A percentile compares a stretch with the other conserved stretches of the same genome.
These are phyloP conservation scores for Teunomyces tritomae DNA, from an alignment of 805 yeast genomes.

Conservation along the genomic window DNA sequence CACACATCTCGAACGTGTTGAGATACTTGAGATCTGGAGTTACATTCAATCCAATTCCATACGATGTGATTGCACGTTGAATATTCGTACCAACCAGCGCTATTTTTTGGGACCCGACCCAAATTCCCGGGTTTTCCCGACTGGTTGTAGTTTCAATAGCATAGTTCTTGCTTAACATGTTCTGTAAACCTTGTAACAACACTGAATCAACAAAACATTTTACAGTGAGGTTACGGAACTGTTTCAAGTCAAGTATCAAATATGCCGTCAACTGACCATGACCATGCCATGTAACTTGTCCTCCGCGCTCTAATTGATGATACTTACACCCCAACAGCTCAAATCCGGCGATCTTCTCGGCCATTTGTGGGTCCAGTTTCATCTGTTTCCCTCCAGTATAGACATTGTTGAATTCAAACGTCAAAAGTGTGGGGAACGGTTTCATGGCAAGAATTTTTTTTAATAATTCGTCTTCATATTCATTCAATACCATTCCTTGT, in stretches of 20 bases:
- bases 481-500: constrained; percentile 42
- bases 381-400: constrained; percentile 92
- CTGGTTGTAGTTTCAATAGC: constrained; percentile 47
- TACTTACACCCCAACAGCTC: constrained; percentile 51
- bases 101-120: constrained; percentile 66
- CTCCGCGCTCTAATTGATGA: constrained; percentile 86
- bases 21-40: constrained; percentile 69
- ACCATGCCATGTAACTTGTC: constrained; percentile 95
- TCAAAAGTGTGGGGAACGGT: constrained; percentile 66
- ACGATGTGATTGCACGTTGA: constrained; percentile 79
- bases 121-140: constrained; percentile 80
- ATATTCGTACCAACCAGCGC: constrained; percentile 90
- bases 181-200: constrained; percentile 57
- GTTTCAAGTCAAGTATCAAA: constrained; percentile 62
- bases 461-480: constrained; percentile 46
- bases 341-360: constrained; percentile 23
- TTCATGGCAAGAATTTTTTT: constrained; percentile 43
- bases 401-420: constrained; percentile 82
- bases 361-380: constrained; percentile 45
- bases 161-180: constrained; percentile 37
- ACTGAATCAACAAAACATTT: constrained; percentile 61
- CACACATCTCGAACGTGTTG: constrained; percentile 80
- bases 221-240: constrained; percentile 55
- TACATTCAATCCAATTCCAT: constrained; percentile 84
- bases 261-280: constrained; percentile 91